Conservation (phyloP, 208 protist genomes). For the Leishmania major region DNA sequence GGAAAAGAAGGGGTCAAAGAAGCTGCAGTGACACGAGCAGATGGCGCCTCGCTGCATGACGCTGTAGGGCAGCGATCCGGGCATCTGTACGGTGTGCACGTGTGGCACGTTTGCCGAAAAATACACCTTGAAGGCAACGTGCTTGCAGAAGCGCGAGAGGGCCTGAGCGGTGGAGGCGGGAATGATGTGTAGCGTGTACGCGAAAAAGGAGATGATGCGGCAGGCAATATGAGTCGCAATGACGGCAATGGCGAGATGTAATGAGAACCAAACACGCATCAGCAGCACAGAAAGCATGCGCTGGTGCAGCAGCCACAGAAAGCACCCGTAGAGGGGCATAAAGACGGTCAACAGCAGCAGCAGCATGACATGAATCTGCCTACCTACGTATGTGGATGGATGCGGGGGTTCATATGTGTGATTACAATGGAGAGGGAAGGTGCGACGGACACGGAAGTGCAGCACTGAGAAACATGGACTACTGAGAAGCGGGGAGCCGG, state of each 20-base stretch:
- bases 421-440: not conserved
- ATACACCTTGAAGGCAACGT: conserved; percentile 41
- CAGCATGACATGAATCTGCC: not conserved
- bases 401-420: not conserved
- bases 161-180: conserved; percentile 26
- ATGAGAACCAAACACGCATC: conserved; percentile 62
- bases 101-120: conserved; percentile 47
- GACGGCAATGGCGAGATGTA: conserved; percentile 36
- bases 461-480: not conserved
- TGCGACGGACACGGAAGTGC: not conserved
- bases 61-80: conserved; percentile 44
- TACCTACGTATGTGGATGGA: not conserved
- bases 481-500: not conserved
- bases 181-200: conserved; percentile 35
- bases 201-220: conserved; percentile 27
- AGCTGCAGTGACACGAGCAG: conserved; percentile 74
- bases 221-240: conserved; percentile 37
- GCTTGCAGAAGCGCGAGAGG: conserved; percentile 39
- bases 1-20: conserved; percentile 73
- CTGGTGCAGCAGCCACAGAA: conserved; percentile 42
- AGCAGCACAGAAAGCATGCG: conserved; percentile 48
- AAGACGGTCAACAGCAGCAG: conserved; percentile 12
- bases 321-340: conserved; percentile 30
- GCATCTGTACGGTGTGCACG: conserved; percentile 49
- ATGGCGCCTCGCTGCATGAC: conserved; percentile 33